Evolutionary conservation across 176 grass and related monocot genomes (phyloP), one percentile per base, ranked within the genome.

Genomic region (Coix lacrymajobi): DNA sequence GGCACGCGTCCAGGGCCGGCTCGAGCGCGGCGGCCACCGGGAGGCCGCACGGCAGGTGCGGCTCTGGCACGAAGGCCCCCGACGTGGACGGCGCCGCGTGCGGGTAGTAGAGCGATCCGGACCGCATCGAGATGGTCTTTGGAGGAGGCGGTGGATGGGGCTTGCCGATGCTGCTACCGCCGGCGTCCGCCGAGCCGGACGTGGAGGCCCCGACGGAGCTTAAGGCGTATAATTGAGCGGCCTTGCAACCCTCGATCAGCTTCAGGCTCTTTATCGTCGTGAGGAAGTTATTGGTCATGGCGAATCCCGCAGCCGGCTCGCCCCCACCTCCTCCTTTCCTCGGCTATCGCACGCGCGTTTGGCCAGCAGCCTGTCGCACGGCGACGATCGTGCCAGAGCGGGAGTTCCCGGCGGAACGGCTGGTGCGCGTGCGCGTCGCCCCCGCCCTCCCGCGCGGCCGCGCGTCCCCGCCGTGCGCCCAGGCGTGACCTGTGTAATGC

Each of bases 201-300:
- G 91, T 85, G 25, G 91, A 91, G 11, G 91, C 62, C 7, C 46
- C 46, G 28, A 67, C 62, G 4, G 83, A 64, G 71, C 81, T 82
- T 61, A 90, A 81, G 2, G 92, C 91, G 75, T 93, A 95, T 43
- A 91, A 86, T 86, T 91, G 96, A 17, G 71, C 84, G 24, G 88
- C 86, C n/a, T 95, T 93, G 86, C 92, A 98, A 19, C 92, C 96
- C 45, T 98, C 92, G 61, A 98, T 91, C 68, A 98, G 81, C 84
- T 98, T 98, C 28, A 98, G 57, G 83, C 96, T 98, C 46, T 89
- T 89, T 68, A 98, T 95, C 30, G 90, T 93, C 24, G 96, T 99
- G 73, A 99, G 60, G 77, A 99, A 96, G n/a, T 98, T 93, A 66
- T 99, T 99, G 83, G 92, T 86, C 96, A 96, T 93, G 79, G 71